Evolutionary conservation across 345 rosid species (phyloP).

Genomic region (Brassica juncea): DNA sequence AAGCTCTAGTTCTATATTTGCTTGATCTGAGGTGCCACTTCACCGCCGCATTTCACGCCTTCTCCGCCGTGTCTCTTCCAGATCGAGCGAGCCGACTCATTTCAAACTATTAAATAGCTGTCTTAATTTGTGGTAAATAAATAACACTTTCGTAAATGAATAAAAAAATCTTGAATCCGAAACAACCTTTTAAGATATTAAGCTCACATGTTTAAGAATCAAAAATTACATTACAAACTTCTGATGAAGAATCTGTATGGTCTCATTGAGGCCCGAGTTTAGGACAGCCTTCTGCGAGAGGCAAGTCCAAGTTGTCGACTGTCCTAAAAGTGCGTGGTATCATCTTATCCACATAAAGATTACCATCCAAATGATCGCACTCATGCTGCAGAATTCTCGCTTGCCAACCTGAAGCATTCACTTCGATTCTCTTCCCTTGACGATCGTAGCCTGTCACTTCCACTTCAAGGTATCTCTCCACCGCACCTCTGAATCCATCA

Average conservation of each 20-base stretch:
- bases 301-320: conserved; percentile 72
- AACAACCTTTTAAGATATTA: not conserved
- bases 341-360: conserved; percentile 86
- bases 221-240: conserved; percentile 10
- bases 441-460: conserved; percentile 77
- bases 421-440: conserved; percentile 59
- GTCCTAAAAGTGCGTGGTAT: conserved; percentile 74
- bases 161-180: not conserved
- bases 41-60: conserved; percentile 18
- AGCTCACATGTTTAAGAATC: not conserved
- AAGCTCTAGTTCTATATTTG: no score
- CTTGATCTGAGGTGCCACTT: not conserved
- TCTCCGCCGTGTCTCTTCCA: conserved; percentile 23
- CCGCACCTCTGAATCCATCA: conserved; percentile 81
- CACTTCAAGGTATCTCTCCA: conserved; percentile 78
- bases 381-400: conserved; percentile 92
- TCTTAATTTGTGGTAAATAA: not conserved
- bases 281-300: conserved; percentile 83
- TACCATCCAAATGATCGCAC: conserved; percentile 89
- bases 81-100: not conserved
- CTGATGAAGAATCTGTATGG: not conserved
- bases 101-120: not conserved
- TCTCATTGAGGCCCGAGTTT: conserved; percentile 53
- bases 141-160: not conserved
- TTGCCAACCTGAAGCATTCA: conserved; percentile 91